Evolutionary conservation across 768 basidiomycete species (phyloP).

Genomic region (Phlegmacium glaucopus): DNA sequence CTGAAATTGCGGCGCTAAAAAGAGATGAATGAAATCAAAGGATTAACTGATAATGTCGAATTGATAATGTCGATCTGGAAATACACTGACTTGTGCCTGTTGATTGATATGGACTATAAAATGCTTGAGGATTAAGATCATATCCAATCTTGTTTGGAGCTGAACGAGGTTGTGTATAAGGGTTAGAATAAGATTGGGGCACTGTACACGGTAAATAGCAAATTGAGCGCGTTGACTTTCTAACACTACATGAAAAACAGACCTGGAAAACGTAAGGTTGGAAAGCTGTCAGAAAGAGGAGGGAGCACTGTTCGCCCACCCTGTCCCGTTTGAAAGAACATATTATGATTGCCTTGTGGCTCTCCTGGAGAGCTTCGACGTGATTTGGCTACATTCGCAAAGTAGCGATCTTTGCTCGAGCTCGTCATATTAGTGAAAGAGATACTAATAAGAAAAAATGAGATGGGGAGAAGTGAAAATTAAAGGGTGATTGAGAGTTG

Average conservation of each 20-base stretch:
- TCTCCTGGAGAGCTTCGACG: conserved; percentile 71
- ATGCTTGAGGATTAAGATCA: conserved; percentile 49
- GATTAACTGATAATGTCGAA: conserved; percentile 17
- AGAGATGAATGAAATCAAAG: conserved; percentile 34
- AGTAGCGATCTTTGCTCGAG: conserved; percentile 71
- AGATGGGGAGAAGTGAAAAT: conserved; percentile 45
- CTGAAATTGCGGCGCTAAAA: conserved; percentile 44
- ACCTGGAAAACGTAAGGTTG: conserved; percentile 90
- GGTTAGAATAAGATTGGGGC: conserved; percentile 53
- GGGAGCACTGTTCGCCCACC: conserved; percentile 88
- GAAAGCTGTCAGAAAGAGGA: conserved; percentile 81
- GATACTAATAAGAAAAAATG: conserved; percentile 60
- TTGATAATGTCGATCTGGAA: conserved; percentile 14
- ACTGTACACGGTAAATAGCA: conserved; percentile 47
- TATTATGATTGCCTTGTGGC: conserved; percentile 48
- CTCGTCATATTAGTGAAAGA: conserved; percentile 63
- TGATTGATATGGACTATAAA: conserved; percentile 38
- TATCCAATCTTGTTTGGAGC: conserved; percentile 48
- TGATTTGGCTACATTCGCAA: conserved; percentile 58
- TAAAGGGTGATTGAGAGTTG: conserved; percentile 14
- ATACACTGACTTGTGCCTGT: conserved; percentile 32
- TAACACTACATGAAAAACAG: conserved; percentile 63
- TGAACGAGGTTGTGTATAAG: conserved; percentile 64
- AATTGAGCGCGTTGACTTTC: conserved; percentile 53
- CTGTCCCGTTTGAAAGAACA: conserved; percentile 76